A percentile compares a stretch with the other conserved stretches of the same genome.
Conservation (phyloP, 2,329 filamentous ascomycete species). For the Pseudohalonectria lignicola region DNA sequence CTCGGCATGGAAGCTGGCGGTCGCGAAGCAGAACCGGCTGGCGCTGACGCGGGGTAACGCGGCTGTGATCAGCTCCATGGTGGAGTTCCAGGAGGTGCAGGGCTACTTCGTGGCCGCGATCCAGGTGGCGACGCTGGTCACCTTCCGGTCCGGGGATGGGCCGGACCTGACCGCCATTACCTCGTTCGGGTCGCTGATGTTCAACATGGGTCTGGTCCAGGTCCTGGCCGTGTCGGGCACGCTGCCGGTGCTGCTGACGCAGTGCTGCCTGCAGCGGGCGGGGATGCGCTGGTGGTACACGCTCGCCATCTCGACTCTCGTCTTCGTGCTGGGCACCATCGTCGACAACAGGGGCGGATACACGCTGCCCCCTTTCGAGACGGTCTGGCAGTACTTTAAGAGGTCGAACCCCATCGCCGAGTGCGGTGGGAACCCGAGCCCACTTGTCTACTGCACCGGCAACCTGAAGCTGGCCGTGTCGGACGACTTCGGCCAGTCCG, state of each 20-base stretch:
- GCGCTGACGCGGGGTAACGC: conserved; percentile 6
- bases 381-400: conserved; percentile 8
- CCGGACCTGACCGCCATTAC: conserved; percentile 5
- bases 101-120: conserved; percentile 12
- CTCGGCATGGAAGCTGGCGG: not conserved
- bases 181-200: conserved; percentile 9
- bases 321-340: conserved; percentile 6
- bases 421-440: conserved; percentile 11
- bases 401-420: conserved; percentile 5
- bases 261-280: conserved; percentile 10
- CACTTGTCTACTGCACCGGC: conserved; percentile 6
- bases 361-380: conserved; percentile 8
- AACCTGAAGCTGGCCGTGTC: not conserved
- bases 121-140: conserved; percentile 11
- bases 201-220: conserved; percentile 9
- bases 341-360: conserved; percentile 5
- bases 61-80: conserved; percentile 9
- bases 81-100: conserved; percentile 15
- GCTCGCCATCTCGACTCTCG: conserved; percentile 6
- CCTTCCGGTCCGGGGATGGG: conserved; percentile 5
- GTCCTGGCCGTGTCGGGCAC: conserved; percentile 7
- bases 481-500: conserved; percentile 1
- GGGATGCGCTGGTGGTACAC: conserved; percentile 15
- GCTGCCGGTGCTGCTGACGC: conserved; percentile 10
- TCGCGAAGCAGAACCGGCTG: conserved; percentile 4